These are phyloP conservation scores for Diaporthe amygdali DNA, from an alignment of 2,329 filamentous ascomycete species.

Conservation along the genomic window DNA sequence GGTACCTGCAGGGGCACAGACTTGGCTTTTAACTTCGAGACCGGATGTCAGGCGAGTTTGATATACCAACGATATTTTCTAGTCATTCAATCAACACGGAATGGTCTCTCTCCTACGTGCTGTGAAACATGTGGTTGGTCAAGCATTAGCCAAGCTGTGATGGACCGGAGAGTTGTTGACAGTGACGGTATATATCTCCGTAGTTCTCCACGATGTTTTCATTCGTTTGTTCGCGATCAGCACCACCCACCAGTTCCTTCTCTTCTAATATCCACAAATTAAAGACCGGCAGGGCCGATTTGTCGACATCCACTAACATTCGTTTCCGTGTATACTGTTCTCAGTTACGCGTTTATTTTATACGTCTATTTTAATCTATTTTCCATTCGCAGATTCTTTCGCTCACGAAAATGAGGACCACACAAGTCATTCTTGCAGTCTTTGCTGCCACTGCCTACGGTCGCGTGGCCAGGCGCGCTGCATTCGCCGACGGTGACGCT, in stretches of 20 bases:
- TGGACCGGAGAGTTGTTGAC: neutral
- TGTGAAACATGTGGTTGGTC: neutral
- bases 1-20: neutral
- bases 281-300: neutral
- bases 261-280: neutral
- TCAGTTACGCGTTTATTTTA: neutral
- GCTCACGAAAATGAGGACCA: neutral
- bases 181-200: neutral
- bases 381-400: neutral
- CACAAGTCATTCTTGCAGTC: neutral
- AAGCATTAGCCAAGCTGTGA: neutral
- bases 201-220: neutral
- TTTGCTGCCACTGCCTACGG: neutral
- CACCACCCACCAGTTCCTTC: neutral
- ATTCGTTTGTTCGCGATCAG: neutral
- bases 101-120: too few relatives aligned
- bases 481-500: constrained; percentile 3
- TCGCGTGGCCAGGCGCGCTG: constrained; percentile 6
- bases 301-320: neutral
- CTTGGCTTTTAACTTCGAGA: neutral
- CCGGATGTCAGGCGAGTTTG: constrained; percentile 8
- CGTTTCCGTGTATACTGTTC: neutral
- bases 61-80: constrained; percentile 3
- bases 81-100: neutral
- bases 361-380: neutral